A percentile compares a stretch with the other conserved stretches of the same genome.
phyloP scores from a whole-genome alignment of 2,329 filamentous ascomycete genomes.

The Fusarium pseudonygamai region DNA sequence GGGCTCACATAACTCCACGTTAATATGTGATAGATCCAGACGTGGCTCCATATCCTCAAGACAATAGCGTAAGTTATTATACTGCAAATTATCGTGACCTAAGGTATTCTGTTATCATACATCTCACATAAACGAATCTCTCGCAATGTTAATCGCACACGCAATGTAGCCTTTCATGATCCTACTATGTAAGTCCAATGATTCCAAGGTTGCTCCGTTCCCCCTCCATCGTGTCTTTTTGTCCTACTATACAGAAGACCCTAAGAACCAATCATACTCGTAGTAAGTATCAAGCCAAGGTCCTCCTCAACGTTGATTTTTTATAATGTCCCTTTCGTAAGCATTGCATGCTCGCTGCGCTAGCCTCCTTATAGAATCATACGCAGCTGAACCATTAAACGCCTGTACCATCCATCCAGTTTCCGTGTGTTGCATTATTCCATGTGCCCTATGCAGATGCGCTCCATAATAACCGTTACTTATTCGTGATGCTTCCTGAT shows the following conservation, averaged over 20 bases:
- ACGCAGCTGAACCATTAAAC: constrained; percentile 30
- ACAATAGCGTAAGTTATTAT: not conserved
- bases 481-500: constrained; percentile 24
- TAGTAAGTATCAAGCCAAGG: constrained; percentile 18
- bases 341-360: constrained; percentile 28
- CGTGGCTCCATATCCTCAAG: not conserved
- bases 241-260: constrained; percentile 39
- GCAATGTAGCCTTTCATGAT: constrained; percentile 20
- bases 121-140: not conserved
- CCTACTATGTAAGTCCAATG: constrained; percentile 24
- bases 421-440: constrained; percentile 24
- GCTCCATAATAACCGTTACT: constrained; percentile 26
- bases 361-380: constrained; percentile 12
- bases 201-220: constrained; percentile 15
- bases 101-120: not conserved
- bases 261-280: constrained; percentile 8
- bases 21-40: not conserved
- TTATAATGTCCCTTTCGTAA: constrained; percentile 31
- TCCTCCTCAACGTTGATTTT: constrained; percentile 15
- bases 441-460: constrained; percentile 30
- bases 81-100: not conserved
- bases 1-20: not conserved
- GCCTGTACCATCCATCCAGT: constrained; percentile 22
- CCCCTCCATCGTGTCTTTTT: constrained; percentile 11
- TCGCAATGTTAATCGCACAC: not conserved